These are phyloP conservation scores for Phytophthora capsici DNA, from an alignment of 352 stramenopile genomes.

Conservation along the genomic window DNA sequence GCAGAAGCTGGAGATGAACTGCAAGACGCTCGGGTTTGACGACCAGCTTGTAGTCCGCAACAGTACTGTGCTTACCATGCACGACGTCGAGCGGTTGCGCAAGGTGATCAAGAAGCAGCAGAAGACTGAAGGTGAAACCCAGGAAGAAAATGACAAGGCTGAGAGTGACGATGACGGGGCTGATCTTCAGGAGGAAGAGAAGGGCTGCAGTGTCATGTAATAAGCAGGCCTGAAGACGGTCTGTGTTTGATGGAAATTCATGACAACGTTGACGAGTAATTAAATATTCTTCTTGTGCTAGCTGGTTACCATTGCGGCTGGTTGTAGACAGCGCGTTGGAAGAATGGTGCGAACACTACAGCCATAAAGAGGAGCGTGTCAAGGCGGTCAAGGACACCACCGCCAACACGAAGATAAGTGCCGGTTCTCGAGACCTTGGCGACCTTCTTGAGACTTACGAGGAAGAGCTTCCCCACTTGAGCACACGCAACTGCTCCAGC, in stretches of 20 bases:
- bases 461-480: constrained; percentile 64
- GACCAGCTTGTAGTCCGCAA: constrained; percentile 81
- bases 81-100: constrained; percentile 73
- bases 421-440: constrained; percentile 53
- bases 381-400: constrained; percentile 61
- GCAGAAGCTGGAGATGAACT: constrained; percentile 63
- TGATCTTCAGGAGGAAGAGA: constrained; percentile 35
- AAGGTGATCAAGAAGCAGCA: constrained; percentile 52
- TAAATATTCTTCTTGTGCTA: constrained; percentile 36
- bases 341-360: constrained; percentile 61
- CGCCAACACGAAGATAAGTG: constrained; percentile 55
- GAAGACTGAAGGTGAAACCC: constrained; percentile 8
- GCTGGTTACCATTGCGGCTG: constrained; percentile 35
- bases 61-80: constrained; percentile 80
- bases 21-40: constrained; percentile 63
- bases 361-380: constrained; percentile 68
- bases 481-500: constrained; percentile 45
- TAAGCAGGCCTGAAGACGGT: not conserved
- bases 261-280: not conserved
- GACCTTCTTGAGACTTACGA: constrained; percentile 71
- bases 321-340: constrained; percentile 44
- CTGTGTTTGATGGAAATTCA: too few species aligned
- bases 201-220: constrained; percentile 45
- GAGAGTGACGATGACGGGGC: constrained; percentile 31
- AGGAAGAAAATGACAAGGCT: constrained; percentile 18